Conservation (phyloP, 2,329 filamentous ascomycete genomes). For the Fusarium duplospermum region DNA sequence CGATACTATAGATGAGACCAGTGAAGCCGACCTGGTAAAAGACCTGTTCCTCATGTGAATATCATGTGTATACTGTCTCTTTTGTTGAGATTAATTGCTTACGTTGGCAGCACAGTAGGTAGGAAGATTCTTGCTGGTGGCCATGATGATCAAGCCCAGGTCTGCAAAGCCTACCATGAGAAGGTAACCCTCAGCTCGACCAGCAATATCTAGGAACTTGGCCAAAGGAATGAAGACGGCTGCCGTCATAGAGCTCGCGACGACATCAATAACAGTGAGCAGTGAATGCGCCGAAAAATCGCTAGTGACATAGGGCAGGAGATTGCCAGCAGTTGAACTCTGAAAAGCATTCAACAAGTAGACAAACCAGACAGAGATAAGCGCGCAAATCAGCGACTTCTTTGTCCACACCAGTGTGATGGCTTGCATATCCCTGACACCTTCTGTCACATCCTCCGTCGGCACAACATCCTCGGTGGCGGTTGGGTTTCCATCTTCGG, state of each 20-base stretch:
- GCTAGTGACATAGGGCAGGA: conserved; percentile 61
- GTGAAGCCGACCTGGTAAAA: conserved; percentile 70
- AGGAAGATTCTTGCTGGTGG: conserved; percentile 58
- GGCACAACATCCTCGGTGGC: background rate
- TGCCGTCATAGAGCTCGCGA: conserved; percentile 64
- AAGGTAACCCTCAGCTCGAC: conserved; percentile 68
- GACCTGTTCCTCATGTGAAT: conserved; percentile 50
- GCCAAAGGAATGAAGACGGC: conserved; percentile 70
- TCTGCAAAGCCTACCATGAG: conserved; percentile 61
- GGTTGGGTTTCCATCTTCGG: conserved; percentile 15
- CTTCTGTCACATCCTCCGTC: conserved; percentile 35
- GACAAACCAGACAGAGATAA: conserved; percentile 59
- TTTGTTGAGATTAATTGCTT: conserved; percentile 46
- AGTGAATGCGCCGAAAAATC: conserved; percentile 64
- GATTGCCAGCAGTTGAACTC: conserved; percentile 54
- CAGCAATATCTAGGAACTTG: conserved; percentile 72
- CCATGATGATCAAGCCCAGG: conserved; percentile 68
- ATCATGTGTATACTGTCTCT: background rate
- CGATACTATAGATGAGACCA: conserved; percentile 69
- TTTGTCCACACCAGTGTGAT: conserved; percentile 51
- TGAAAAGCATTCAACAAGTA: conserved; percentile 63
- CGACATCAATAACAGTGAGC: conserved; percentile 63
- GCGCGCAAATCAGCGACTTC: conserved; percentile 47
- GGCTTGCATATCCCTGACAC: conserved; percentile 52
- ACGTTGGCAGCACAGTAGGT: conserved; percentile 64